phyloP scores from a whole-genome alignment of 2,329 filamentous ascomycete species.

The Stagonosporopsis cucurbitacearum region DNA sequence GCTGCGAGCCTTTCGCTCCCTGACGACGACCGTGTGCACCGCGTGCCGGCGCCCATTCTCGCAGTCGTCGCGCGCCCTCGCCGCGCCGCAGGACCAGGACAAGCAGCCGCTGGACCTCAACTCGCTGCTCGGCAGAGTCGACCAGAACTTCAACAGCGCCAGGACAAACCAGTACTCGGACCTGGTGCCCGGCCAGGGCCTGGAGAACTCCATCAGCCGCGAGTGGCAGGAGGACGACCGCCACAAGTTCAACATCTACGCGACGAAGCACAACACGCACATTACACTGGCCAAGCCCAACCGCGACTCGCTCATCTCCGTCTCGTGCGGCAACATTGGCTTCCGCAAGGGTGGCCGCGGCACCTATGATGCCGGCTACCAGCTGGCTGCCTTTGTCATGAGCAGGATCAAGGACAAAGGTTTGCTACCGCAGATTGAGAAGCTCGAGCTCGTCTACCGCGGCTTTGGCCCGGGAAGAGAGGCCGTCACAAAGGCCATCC shows the following conservation, averaged over 20 bases:
- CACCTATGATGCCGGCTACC: slow-evolving; percentile 90
- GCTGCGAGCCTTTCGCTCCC: slow-evolving; percentile 38
- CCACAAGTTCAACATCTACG: slow-evolving; percentile 86
- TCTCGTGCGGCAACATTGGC: slow-evolving; percentile 88
- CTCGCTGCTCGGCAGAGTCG: slow-evolving; percentile 25
- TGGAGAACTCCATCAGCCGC: slow-evolving; percentile 24
- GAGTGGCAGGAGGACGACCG: slow-evolving; percentile 60
- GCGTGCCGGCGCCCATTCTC: slow-evolving; percentile 50
- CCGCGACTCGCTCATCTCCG: slow-evolving; percentile 76
- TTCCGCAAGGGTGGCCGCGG: slow-evolving; percentile 83
- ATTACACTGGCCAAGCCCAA: slow-evolving; percentile 87
- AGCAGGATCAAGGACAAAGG: slow-evolving; percentile 83
- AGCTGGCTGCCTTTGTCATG: slow-evolving; percentile 83
- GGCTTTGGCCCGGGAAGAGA: slow-evolving; percentile 89
- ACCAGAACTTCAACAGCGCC: slow-evolving; percentile 24
- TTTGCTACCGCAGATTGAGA: slow-evolving; percentile 75
- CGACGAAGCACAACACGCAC: slow-evolving; percentile 94
- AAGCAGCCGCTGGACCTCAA: slow-evolving; percentile 21
- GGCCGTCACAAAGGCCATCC: slow-evolving; percentile 84
- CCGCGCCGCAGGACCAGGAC: slow-evolving; percentile 7
- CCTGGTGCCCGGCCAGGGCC: slow-evolving; percentile 27
- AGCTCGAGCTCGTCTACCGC: slow-evolving; percentile 79
- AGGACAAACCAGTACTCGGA: slow-evolving; percentile 17
- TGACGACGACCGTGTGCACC: slow-evolving; percentile 46
- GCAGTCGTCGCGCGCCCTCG: slow-evolving; percentile 31